Evolutionary conservation across 169 alveolate species (phyloP), one percentile per base, ranked within the genome.

Genomic region (Haemoproteus tartakovskyi): DNA sequence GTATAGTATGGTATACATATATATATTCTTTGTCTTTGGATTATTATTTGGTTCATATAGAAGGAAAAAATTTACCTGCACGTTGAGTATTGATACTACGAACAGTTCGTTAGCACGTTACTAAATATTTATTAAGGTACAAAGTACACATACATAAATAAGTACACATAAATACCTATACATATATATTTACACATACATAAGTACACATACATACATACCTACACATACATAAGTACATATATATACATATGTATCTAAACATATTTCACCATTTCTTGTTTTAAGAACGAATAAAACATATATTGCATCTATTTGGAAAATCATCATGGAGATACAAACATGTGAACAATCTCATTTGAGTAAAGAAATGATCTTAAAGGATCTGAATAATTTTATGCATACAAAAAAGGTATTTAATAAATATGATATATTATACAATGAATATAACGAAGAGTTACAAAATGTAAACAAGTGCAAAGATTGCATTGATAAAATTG

Each of bases 371-470:
- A n/a, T n/a, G n/a, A n/a, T n/a, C n/a, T n/a, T n/a, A n/a, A 24
- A 67, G 3, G 52, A 52, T n/a, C 19, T 52, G 21, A 33, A 57
- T 4, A 41, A 38, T 12, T 27, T 67, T 26, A 52, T 24, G 18
- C 6, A 19, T 24, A 21, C 26, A 30, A 46, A 43, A 33, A 46
- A 33, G 37, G 37, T 14, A 0, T 67, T 47, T 22, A 67, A 47
- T 47, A 67, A 67, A 46, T 67, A 67, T 60, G 56, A 60, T 33
- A 51, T 67, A 8, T 37, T 67, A n/a, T 67, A 56, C 16, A 16
- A 52, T 67, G 41, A 67, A 4, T 21, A 52, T 12, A 70, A 67
- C 24, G 19, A 43, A 2, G 82, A 67, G 16, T 40, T 56, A 36
- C 40, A 11, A 48, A 45, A 67, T 41, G 29, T 67, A 52, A 21